phyloP scores from a whole-genome alignment of 1,284 basidiomycete genomes.

The Cutaneotrichosporon arboriforme region DNA sequence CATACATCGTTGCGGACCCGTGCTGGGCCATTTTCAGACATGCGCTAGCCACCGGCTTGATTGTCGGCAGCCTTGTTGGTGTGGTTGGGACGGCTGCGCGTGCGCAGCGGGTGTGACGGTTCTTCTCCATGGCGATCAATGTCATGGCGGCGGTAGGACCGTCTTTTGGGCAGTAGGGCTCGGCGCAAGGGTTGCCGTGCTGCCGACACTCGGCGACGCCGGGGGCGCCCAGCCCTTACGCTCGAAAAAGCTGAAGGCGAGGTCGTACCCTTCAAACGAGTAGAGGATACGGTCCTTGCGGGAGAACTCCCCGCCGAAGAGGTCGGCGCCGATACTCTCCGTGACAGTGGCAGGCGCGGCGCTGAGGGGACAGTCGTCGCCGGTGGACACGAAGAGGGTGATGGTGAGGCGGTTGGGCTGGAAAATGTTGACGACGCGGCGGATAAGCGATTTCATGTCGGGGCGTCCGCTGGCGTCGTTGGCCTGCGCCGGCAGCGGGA shows the following conservation, averaged over 20 bases:
- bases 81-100: too few species aligned
- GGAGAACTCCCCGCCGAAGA: conserved; percentile 46
- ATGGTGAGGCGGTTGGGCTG: conserved; percentile 80
- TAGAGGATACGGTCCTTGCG: conserved; percentile 97
- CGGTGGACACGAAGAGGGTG: conserved; percentile 82
- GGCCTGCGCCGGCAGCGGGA: conserved; percentile 57
- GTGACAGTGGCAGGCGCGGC: conserved; percentile 30
- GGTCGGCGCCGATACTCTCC: conserved; percentile 25
- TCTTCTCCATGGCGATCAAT: too few species aligned
- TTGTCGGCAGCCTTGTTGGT: not conserved
- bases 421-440: conserved; percentile 87
- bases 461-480: conserved; percentile 37
- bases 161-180: not conserved
- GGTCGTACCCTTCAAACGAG: conserved; percentile 91
- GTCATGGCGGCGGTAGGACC: conserved; percentile 1
- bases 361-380: conserved; percentile 49
- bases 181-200: not conserved
- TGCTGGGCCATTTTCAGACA: not conserved
- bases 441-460: conserved; percentile 72
- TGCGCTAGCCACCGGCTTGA: not conserved
- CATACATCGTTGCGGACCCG: not conserved
- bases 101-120: too few species aligned
- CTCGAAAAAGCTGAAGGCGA: conserved; percentile 88
- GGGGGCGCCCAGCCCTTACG: conserved; percentile 43
- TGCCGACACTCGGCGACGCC: not conserved